phyloP scores from a whole-genome alignment of 2,329 filamentous ascomycete species.

The Penicillium sp. region DNA sequence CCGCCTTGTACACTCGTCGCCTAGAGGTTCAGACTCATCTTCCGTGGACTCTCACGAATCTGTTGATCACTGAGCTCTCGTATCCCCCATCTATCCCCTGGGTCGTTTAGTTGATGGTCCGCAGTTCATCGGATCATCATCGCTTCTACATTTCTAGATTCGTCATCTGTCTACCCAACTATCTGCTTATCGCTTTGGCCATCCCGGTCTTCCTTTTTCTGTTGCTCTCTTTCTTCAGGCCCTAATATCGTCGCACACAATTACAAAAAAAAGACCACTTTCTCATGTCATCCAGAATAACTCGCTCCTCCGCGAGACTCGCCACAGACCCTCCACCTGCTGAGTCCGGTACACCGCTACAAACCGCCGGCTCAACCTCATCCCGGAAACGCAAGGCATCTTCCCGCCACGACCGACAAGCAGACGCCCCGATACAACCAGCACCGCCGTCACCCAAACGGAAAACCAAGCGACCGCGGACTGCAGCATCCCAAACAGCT shows the following conservation, averaged over 20 bases:
- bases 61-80: not conserved
- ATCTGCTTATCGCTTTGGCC: slow-evolving; percentile 5
- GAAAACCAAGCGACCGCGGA: slow-evolving; percentile 70
- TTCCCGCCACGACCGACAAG: slow-evolving; percentile 48
- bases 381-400: slow-evolving; percentile 75
- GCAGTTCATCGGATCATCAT: not conserved
- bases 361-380: slow-evolving; percentile 46
- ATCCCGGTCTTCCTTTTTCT: slow-evolving; percentile 4
- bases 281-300: slow-evolving; percentile 97
- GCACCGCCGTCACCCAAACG: slow-evolving; percentile 44
- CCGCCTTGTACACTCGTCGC: not conserved
- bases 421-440: slow-evolving; percentile 35
- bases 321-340: slow-evolving; percentile 60
- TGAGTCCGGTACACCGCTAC: slow-evolving; percentile 39
- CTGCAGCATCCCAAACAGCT: slow-evolving; percentile 49
- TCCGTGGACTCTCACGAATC: not conserved
- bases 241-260: slow-evolving; percentile 6
- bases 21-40: not conserved
- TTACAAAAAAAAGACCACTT: slow-evolving; percentile 38
- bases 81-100: not conserved
- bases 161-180: slow-evolving; percentile 11
- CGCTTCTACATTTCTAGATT: not conserved
- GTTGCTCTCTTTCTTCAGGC: slow-evolving; percentile 7
- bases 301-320: slow-evolving; percentile 90
- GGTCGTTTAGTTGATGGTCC: not conserved